Evolutionary conservation across 192 early-diverging fungal species (phyloP), one percentile per base, ranked within the genome.

Genomic region (Dimargaris cristalligena): DNA sequence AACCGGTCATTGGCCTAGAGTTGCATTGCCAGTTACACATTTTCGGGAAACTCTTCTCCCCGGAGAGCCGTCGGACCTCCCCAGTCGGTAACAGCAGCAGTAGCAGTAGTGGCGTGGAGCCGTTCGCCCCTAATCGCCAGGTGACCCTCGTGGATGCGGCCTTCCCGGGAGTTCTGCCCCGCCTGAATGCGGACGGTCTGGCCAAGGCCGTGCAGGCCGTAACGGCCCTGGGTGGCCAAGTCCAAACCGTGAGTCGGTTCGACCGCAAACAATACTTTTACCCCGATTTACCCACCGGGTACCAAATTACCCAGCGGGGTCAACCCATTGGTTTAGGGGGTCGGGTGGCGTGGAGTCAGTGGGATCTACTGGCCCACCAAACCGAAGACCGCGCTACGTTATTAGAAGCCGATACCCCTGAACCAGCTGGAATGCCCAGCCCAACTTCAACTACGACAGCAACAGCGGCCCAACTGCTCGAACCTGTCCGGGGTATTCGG

Each of bases 181-280:
- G 67, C 56, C 70, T 93, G 10, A 93, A 91, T 60, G 67, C 75
- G 3, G 74, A 84, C 25, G 86, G 85, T 57, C 74, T 96, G 3
- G 62, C 74, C n/a, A 63, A 86, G 31, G 89, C 86, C 0, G 70
- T 89, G 2, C 78, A 71, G 38, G 83, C 90, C 1, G 76, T 89
- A 0, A 67, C 92, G 31, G 85, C 84, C 0, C 62, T 97, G 30
- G 67, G 76, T 13, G 72, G 80, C 2, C 72, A 77, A 33, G 74
- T 94, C 29, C 79, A 88, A 51, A 60, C 29, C 4, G 29, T 55
- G 26, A 90, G 84, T 14, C 73, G 79, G 1, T 97, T 97, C 65
- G 93, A 94, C 58, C 80, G 93, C 47, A 94, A 97, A 65, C 93
- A 97, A 65, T 97, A 97, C 62, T 92, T 92, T 71, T 97, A 97